Evolutionary conservation across 768 basidiomycete species (phyloP), one percentile per base, ranked within the genome.

Genomic region (Tephrocybe sp.): DNA sequence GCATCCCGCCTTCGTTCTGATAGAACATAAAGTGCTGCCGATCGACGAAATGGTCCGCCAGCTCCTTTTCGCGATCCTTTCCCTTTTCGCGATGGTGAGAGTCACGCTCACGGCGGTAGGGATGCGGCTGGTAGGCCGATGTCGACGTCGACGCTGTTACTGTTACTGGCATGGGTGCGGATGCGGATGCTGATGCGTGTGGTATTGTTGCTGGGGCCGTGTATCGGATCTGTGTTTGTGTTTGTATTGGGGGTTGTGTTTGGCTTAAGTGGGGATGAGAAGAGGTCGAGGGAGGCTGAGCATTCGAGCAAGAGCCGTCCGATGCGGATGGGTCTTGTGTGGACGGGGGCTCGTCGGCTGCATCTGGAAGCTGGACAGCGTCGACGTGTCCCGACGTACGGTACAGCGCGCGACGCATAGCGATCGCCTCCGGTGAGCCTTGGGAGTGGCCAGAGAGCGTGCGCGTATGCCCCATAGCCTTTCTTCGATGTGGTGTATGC

Each of bases 1-100:
- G 79, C 39, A 96, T 64, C 0, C 97, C 97, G 11, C 94, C 94
- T 60, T 98, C 97, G 63, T 99, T 95, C 60, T 95, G 92, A 64
- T 97, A 98, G 69, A 99, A 99, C 22, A 98, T 68, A 64, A 96
- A 92, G 51, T 90, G 81, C 31, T 83, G 75, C 13, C 81, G 71
- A 51, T 88, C 82, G 32, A 82, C 79, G 2, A 80, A 74, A 58
- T 57, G 56, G 34, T 57, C 52, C 17, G 43, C 39, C 77, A 79
- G 1, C 78, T 76, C 88, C 79, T 57, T 57, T 31, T 44, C 52
- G 8, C 42, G 41, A 8, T 53, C 55, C 31, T 48, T 61, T 79
- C 70, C 60, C 87, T 86, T 0, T 82, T 86, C 23, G 85, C 53
- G 43, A 19, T n/a, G n/a, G n/a, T 52, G 16, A 22, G 44, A 42